A percentile compares a stretch with the other conserved stretches of the same genome.
phyloP scores from a whole-genome alignment of 1,284 basidiomycete species.

The Leccinum griseonigrum region DNA sequence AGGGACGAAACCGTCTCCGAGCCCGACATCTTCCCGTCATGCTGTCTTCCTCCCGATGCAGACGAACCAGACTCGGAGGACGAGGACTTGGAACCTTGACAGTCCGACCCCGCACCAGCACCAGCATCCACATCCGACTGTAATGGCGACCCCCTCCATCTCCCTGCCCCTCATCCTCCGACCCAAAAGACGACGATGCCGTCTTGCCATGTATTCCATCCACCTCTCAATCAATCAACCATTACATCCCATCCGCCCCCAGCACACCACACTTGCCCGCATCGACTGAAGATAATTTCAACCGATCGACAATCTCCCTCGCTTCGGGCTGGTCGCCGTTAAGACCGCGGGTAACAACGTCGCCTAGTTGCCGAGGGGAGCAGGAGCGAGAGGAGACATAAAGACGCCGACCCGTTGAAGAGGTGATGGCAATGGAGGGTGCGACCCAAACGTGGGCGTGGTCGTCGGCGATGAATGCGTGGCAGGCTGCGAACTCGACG shows the following conservation, averaged over 20 bases:
- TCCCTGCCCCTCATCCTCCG: slow-evolving; percentile 8
- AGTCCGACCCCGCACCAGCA: background rate
- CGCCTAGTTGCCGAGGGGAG: slow-evolving; percentile 7
- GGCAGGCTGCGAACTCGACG: slow-evolving; percentile 8
- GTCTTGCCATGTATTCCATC: slow-evolving; percentile 4
- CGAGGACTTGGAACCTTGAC: background rate
- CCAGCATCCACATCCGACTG: slow-evolving; percentile 3
- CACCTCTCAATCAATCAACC: slow-evolving; percentile 18
- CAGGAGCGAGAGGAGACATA: background rate
- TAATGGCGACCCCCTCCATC: background rate
- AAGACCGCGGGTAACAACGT: slow-evolving; percentile 26
- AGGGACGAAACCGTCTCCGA: background rate
- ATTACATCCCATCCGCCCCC: slow-evolving; percentile 11
- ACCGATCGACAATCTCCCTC: slow-evolving; percentile 29
- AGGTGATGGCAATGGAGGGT: slow-evolving; percentile 15
- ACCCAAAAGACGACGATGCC: background rate
- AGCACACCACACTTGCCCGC: slow-evolving; percentile 10
- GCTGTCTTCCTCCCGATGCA: slow-evolving; percentile 1
- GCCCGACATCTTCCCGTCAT: background rate
- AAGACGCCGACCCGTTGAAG: background rate
- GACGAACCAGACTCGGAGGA: background rate
- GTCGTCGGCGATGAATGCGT: slow-evolving; percentile 11
- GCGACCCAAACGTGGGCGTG: slow-evolving; percentile 7
- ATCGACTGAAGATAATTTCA: slow-evolving; percentile 26
- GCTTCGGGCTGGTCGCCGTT: slow-evolving; percentile 23